Percentiles rank a stretch among this genome's conserved stretches.
phyloP scores from a whole-genome alignment of 495 filamentous ascomycete species.

The Xylaria grammica region DNA sequence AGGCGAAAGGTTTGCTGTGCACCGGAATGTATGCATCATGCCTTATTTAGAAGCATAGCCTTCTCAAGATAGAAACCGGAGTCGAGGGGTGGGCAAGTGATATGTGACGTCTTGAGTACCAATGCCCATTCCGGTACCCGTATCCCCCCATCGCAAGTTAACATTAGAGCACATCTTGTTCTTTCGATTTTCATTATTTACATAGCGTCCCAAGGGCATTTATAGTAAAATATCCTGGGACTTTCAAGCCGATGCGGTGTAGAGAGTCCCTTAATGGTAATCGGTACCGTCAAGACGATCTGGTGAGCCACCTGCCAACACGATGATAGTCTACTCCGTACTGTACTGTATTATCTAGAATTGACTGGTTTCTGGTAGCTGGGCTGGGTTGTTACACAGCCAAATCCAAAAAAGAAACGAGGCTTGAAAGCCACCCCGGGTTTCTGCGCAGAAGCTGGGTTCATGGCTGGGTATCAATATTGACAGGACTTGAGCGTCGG shows the following conservation, averaged over 20 bases:
- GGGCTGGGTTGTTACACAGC: neutral
- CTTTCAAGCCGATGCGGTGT: too few species aligned
- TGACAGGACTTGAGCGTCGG: constrained; percentile 6
- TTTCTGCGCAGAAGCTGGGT: neutral
- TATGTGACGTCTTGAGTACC: constrained; percentile 5
- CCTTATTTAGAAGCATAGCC: neutral
- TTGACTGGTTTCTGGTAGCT: neutral
- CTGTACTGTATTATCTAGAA: constrained; percentile 5
- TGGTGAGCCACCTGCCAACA: too few species aligned
- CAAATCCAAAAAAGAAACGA: constrained; percentile 12
- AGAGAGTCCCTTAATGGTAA: too few species aligned
- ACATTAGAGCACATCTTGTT: too few species aligned
- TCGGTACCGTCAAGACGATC: too few species aligned
- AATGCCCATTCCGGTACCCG: too few species aligned
- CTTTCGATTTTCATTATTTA: too few species aligned
- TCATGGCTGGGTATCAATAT: too few species aligned
- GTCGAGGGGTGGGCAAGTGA: neutral
- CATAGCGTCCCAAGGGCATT: too few species aligned
- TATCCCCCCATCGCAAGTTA: too few species aligned
- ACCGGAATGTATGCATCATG: constrained; percentile 10
- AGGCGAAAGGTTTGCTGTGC: neutral
- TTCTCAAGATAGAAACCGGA: neutral
- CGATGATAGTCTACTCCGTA: too few species aligned
- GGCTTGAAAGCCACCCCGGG: constrained; percentile 1
- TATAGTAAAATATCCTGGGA: too few species aligned